Percentiles rank a stretch among this genome's conserved stretches.
Evolutionary conservation across 108 stramenopile genomes (phyloP).

Genomic region (Discostella pseudostelligera): DNA sequence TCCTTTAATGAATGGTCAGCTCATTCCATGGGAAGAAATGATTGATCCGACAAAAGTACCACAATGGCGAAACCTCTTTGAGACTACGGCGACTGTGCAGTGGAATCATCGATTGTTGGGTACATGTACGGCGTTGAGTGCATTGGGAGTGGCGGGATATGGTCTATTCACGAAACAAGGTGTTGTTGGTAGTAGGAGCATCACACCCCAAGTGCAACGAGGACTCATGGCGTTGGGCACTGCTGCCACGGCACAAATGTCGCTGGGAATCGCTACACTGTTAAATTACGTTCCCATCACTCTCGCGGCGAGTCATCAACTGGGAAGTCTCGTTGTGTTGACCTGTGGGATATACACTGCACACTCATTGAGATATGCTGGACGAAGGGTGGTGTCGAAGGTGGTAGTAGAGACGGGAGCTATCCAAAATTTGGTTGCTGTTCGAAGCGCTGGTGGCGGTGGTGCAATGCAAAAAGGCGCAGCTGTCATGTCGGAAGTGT

Average conservation of each 20-base stretch:
- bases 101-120: slow-evolving; percentile 97
- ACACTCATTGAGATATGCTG: slow-evolving; percentile 80
- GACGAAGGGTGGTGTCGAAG: slow-evolving; percentile 29
- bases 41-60: slow-evolving; percentile 56
- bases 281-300: slow-evolving; percentile 92
- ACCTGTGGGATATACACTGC: slow-evolving; percentile 82
- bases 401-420: slow-evolving; percentile 11
- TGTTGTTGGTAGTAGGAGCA: slow-evolving; percentile 11
- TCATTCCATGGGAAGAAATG: slow-evolving; percentile 85
- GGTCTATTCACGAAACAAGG: slow-evolving; percentile 41
- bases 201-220: slow-evolving; percentile 66
- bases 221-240: slow-evolving; percentile 78
- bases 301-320: slow-evolving; percentile 95
- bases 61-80: slow-evolving; percentile 84
- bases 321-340: slow-evolving; percentile 92
- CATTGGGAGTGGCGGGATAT: slow-evolving; percentile 60
- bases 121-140: slow-evolving; percentile 72
- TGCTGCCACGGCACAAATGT: slow-evolving; percentile 83
- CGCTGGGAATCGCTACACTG: slow-evolving; percentile 93
- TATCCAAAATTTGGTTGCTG: slow-evolving; percentile 4
- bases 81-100: slow-evolving; percentile 98
- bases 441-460: not conserved
- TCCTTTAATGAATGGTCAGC: slow-evolving; percentile 90
- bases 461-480: slow-evolving; percentile 16
- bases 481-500: slow-evolving; percentile 14